Percentiles rank a stretch among this genome's conserved stretches.
phyloP scores from a whole-genome alignment of 148 eudicot species.

The Agrostemma githago region DNA sequence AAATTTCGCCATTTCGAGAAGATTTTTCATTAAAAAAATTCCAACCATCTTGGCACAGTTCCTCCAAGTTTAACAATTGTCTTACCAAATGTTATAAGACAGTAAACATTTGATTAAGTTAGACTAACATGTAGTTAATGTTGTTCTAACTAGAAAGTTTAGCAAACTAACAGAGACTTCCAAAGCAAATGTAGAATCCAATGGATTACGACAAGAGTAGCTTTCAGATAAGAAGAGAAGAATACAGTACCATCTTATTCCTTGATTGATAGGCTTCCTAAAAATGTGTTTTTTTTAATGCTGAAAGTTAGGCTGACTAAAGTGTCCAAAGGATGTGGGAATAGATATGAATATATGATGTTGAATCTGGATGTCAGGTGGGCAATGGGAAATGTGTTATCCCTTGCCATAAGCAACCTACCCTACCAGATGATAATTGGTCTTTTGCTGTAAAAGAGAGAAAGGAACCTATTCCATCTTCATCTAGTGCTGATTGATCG shows the following conservation, averaged over 20 bases:
- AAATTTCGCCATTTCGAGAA: no score
- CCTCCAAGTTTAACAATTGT: no score
- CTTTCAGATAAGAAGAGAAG: not conserved
- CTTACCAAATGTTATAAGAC: no score
- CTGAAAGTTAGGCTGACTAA: not conserved
- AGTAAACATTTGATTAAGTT: not conserved
- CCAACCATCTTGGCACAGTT: no score
- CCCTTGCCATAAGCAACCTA: conserved; percentile 25
- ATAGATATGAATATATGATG: not conserved
- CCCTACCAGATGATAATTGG: not conserved
- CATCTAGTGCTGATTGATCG: not conserved
- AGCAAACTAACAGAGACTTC: not conserved
- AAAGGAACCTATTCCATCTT: not conserved
- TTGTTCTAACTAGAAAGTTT: not conserved
- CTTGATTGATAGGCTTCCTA: conserved; percentile 3
- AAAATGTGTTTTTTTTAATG: conserved; percentile 11
- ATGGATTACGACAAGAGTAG: conserved; percentile 12
- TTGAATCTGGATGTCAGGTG: not conserved
- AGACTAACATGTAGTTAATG: not conserved
- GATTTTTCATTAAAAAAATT: no score
- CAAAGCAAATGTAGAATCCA: conserved; percentile 19
- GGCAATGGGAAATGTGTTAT: conserved; percentile 17
- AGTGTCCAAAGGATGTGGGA: not conserved
- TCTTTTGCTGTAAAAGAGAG: no score
- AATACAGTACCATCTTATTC: not conserved